A percentile compares a stretch with the other conserved stretches of the same genome.
Conservation (phyloP, 768 basidiomycete genomes). For the Scleroderma citrinum region DNA sequence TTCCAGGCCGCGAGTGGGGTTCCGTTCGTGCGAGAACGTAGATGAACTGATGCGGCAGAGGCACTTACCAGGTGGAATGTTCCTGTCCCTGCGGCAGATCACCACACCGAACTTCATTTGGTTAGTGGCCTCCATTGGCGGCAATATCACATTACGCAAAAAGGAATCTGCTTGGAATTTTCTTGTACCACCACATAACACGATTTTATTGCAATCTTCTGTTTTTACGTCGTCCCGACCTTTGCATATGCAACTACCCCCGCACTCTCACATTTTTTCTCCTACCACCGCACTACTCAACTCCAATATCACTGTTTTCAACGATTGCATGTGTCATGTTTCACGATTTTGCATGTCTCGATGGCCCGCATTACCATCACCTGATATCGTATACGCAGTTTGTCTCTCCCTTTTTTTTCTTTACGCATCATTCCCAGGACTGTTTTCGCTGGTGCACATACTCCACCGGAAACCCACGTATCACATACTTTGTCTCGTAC, state of each 20-base stretch:
- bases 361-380: neutral
- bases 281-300: neutral
- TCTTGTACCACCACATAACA: neutral
- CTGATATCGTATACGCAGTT: neutral
- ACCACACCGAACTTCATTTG: neutral
- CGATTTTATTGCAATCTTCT: neutral
- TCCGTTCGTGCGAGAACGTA: constrained; percentile 29
- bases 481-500: neutral
- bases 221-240: neutral
- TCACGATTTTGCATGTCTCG: neutral
- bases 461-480: neutral
- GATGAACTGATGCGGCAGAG: constrained; percentile 10
- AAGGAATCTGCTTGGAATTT: neutral
- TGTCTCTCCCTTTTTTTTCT: neutral
- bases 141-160: neutral
- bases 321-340: neutral
- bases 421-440: neutral
- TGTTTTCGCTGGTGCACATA: neutral
- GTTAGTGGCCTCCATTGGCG: neutral
- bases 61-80: neutral
- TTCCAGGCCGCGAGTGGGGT: constrained; percentile 42
- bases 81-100: neutral
- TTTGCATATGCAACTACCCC: neutral
- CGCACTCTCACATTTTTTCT: neutral
- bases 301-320: neutral